Percentiles rank a stretch among this genome's conserved stretches.
phyloP scores from a whole-genome alignment of 1,284 basidiomycete species.

The Cryptococcus sp. region DNA sequence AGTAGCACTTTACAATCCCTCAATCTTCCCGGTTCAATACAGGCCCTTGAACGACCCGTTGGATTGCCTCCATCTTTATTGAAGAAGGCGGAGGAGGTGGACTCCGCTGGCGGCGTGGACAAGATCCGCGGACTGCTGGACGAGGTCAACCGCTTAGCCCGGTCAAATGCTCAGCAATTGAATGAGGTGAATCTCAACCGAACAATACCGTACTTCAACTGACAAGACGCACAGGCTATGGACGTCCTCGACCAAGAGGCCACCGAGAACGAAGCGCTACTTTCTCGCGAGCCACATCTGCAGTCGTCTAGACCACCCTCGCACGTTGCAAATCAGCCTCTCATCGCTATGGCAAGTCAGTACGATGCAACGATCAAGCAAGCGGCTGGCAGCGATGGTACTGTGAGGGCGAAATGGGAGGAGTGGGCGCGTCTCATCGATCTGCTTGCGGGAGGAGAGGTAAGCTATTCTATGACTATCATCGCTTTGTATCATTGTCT shows the following conservation, averaged over 20 bases:
- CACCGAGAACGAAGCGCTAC: conserved; percentile 73
- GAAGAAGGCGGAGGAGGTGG: conserved; percentile 82
- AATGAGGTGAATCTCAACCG: conserved; percentile 64
- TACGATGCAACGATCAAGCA: conserved; percentile 73
- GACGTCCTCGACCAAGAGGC: conserved; percentile 87
- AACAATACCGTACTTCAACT: conserved; percentile 3
- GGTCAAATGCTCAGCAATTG: conserved; percentile 65
- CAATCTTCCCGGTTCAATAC: conserved; percentile 81
- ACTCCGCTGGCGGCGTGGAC: conserved; percentile 71
- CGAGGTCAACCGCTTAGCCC: conserved; percentile 70
- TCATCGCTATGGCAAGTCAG: conserved; percentile 69
- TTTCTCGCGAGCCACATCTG: conserved; percentile 55
- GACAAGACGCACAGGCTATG: conserved; percentile 63
- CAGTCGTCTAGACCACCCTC: conserved; percentile 63
- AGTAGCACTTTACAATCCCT: conserved; percentile 68
- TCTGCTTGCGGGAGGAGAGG: conserved; percentile 73
- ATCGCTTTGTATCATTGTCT: neutral
- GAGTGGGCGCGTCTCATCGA: conserved; percentile 77
- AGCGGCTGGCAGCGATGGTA: conserved; percentile 72
- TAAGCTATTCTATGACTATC: conserved; percentile 40
- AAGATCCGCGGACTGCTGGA: conserved; percentile 72
- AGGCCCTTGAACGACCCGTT: conserved; percentile 82
- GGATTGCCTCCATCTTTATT: conserved; percentile 86
- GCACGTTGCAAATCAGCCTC: conserved; percentile 72
- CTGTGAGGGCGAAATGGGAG: conserved; percentile 78